These are phyloP conservation scores for Saccharomyces hybrid DNA, from an alignment of 1,139 yeast genomes.

Conservation along the genomic window DNA sequence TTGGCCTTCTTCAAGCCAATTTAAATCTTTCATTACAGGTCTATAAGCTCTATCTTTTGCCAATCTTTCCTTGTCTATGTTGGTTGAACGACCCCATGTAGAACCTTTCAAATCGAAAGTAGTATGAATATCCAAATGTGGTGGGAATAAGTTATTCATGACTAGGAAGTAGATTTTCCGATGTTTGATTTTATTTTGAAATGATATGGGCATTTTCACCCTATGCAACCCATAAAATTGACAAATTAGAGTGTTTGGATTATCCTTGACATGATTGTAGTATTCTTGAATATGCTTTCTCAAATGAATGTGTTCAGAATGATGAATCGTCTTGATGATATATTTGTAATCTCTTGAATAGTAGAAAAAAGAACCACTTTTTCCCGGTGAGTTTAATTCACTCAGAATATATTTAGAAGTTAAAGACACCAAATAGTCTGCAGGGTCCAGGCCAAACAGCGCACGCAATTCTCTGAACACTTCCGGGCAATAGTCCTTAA, in stretches of 20 bases:
- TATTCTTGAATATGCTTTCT: slow-evolving; percentile 69
- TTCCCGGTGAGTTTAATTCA: slow-evolving; percentile 93
- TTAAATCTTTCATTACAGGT: slow-evolving; percentile 68
- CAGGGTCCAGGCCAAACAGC: slow-evolving; percentile 83
- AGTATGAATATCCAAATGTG: slow-evolving; percentile 77
- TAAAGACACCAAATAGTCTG: slow-evolving; percentile 85
- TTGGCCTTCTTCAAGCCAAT: slow-evolving; percentile 68
- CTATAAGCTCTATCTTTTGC: slow-evolving; percentile 18
- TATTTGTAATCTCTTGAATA: slow-evolving; percentile 89
- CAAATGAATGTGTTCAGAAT: slow-evolving; percentile 80
- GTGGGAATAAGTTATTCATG: slow-evolving; percentile 96
- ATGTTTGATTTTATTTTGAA: slow-evolving; percentile 37
- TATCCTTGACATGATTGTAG: slow-evolving; percentile 67
- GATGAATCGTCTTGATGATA: slow-evolving; percentile 93
- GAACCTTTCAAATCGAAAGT: slow-evolving; percentile 94
- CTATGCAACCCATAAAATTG: slow-evolving; percentile 95
- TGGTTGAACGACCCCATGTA: slow-evolving; percentile 69
- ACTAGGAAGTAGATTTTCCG: slow-evolving; percentile 89
- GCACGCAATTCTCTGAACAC: slow-evolving; percentile 81
- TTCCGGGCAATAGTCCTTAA: slow-evolving; percentile 92
- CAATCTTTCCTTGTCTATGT: slow-evolving; percentile 20
- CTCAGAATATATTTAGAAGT: slow-evolving; percentile 89
- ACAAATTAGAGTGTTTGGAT: slow-evolving; percentile 82
- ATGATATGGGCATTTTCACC: slow-evolving; percentile 75
- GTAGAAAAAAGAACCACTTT: slow-evolving; percentile 92